Evolutionary conservation across 805 yeast genomes (phyloP).

Genomic region (Yarrowia osloensis): DNA sequence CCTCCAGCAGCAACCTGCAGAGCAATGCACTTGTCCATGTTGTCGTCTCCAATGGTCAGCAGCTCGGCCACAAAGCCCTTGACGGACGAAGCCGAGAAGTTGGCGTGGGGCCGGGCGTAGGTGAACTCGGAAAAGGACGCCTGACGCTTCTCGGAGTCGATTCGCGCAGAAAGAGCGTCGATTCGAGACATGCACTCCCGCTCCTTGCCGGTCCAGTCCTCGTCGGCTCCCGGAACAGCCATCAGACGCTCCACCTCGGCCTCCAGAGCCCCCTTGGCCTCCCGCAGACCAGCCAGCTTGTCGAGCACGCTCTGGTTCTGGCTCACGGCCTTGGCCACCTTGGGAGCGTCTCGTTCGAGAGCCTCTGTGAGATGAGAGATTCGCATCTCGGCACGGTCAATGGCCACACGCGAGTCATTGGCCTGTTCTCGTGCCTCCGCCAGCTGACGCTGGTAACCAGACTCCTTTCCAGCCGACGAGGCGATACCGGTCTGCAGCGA

Average conservation of each 20-base stretch:
- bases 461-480: constrained; percentile 70
- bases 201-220: constrained; percentile 36
- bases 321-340: constrained; percentile 52
- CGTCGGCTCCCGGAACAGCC: constrained; percentile 37
- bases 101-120: constrained; percentile 63
- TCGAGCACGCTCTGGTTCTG: constrained; percentile 49
- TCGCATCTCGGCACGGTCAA: constrained; percentile 62
- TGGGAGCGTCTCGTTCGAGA: constrained; percentile 45
- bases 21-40: constrained; percentile 70
- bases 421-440: constrained; percentile 60
- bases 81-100: constrained; percentile 63
- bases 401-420: constrained; percentile 54
- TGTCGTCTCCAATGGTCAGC: constrained; percentile 60
- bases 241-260: constrained; percentile 55
- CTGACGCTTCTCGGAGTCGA: constrained; percentile 59
- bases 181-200: constrained; percentile 48
- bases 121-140: constrained; percentile 75
- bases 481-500: constrained; percentile 89
- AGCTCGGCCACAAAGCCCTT: constrained; percentile 90
- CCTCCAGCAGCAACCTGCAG: constrained; percentile 95
- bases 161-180: constrained; percentile 49
- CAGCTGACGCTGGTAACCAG: constrained; percentile 76
- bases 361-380: constrained; percentile 59
- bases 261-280: constrained; percentile 46
- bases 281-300: constrained; percentile 50